A percentile compares a stretch with the other conserved stretches of the same genome.
Evolutionary conservation across 2,329 filamentous ascomycete genomes (phyloP).

Genomic region (Colletotrichum sp.): DNA sequence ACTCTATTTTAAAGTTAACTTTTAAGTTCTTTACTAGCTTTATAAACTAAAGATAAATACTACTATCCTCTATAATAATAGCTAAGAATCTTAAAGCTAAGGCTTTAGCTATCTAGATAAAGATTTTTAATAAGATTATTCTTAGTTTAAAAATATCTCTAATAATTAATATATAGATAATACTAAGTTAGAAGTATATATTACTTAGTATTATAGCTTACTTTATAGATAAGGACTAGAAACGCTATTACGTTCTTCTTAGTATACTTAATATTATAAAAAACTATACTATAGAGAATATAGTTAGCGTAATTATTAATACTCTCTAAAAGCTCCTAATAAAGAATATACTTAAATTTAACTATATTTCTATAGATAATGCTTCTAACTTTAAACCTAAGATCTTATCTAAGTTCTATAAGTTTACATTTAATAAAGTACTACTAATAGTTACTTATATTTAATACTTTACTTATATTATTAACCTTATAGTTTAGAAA

Average conservation of each 20-base stretch:
- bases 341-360: not conserved
- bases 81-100: not conserved
- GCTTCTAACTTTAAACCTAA: not conserved
- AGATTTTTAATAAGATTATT: not conserved
- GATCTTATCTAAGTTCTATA: too few relatives aligned
- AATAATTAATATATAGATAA: not conserved
- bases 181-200: not conserved
- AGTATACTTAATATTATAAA: not conserved
- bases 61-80: not conserved
- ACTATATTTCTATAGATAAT: not conserved
- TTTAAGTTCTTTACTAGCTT: not conserved
- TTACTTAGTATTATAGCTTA: not conserved
- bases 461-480: too few relatives aligned
- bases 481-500: too few relatives aligned
- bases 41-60: not conserved
- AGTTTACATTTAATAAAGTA: too few relatives aligned
- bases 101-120: not conserved
- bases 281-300: not conserved
- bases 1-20: not conserved
- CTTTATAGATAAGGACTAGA: not conserved
- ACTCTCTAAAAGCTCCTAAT: not conserved
- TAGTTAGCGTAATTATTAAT: not conserved
- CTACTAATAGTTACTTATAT: too few relatives aligned
- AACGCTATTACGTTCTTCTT: not conserved
- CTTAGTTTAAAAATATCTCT: not conserved